Evolutionary conservation across 768 basidiomycete genomes (phyloP), one percentile per base, ranked within the genome.

Genomic region (Multifurca ochricompacta): DNA sequence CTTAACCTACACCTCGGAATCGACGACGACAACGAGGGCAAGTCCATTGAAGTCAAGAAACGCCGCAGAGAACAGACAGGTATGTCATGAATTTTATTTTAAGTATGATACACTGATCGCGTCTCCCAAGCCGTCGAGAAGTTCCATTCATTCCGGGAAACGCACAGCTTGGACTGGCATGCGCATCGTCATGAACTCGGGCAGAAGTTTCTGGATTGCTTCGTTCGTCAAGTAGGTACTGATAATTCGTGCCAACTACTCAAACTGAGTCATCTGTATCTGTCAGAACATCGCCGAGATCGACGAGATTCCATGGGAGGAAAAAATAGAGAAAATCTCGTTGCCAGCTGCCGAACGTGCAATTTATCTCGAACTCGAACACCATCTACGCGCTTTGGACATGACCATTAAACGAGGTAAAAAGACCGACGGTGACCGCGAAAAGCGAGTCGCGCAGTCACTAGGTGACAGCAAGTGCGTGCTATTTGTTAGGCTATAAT

Each of bases 141-240:
- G 59, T 97, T 97, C 77, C 92, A 96, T 67, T 93, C 93, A 2
- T 97, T 92, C 83, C 85, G 93, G 23, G 94, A 97, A 64, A 87
- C 92, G 10, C 91, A 90, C 63, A 92, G 85, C 37, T 68, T 86
- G 35, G 87, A 92, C 62, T 97, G 94, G 94, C 93, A 96, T 64
- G 82, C 83, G 1, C 86, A 91, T 63, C 85, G 94, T 16, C 83
- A 92, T 65, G 71, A 78, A 50, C 68, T 92, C 11, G 94, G 90
- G 3, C 94, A 96, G 65, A 68, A 70, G 23, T 94, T 92, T 74
- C 67, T 92, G 39, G 76, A 91, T 61, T 82, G 75, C 43, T 92
- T 87, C 61, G 88, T 91, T 59, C 82, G 90, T 61, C 90, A 92
- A 79, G 90, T 89, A 57, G 7, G 78, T 66, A 54, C 51, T 19